Evolutionary conservation across 768 basidiomycete species (phyloP), one percentile per base, ranked within the genome.

Genomic region (Fibroporia radiculosa): DNA sequence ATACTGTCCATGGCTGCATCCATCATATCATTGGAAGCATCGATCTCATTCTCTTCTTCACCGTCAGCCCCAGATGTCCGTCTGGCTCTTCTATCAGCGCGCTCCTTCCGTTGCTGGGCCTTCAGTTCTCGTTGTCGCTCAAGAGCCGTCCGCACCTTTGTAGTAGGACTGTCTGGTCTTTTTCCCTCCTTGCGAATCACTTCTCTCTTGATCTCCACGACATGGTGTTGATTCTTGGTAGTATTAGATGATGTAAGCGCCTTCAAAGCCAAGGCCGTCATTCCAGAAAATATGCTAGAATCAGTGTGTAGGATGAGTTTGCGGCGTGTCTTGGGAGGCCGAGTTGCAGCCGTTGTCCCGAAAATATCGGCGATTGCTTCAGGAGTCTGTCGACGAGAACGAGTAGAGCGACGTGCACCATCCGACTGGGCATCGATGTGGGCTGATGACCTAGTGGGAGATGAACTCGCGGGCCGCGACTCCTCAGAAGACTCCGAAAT

Each of bases 141-240:
- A 8, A 73, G 58, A 39, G 78, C 70, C 1, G 84, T 86, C 54
- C 74, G 73, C 36, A 83, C 72, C 60, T 84, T 86, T 40, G 84
- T 77, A n/a, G 68, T 72, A 5, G 88, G 88, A 56, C 87, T 91
- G 50, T 82, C 84, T 8, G 88, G 88, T 43, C 88, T 68, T 27
- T 64, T 59, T 23, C 88, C 87, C 33, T 79, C 73, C 60, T 74
- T 84, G 38, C 78, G 71, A 24, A 91, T 66, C 16, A 90, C 72
- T 60, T 85, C 77, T 27, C 75, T 86, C 60, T 84, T 78, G 29
- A 91, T 61, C 49, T 71, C 73, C 1, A 72, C 75, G 4, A 75
- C 67, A 19, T 81, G 84, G 39, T 71, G 66, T 64, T 91, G 85
- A 54, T 91, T 91, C 58, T 66, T 75, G 39, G 68, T 62, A 1